phyloP scores from a whole-genome alignment of 805 yeast genomes.

The Ogataea chonburiensis region DNA sequence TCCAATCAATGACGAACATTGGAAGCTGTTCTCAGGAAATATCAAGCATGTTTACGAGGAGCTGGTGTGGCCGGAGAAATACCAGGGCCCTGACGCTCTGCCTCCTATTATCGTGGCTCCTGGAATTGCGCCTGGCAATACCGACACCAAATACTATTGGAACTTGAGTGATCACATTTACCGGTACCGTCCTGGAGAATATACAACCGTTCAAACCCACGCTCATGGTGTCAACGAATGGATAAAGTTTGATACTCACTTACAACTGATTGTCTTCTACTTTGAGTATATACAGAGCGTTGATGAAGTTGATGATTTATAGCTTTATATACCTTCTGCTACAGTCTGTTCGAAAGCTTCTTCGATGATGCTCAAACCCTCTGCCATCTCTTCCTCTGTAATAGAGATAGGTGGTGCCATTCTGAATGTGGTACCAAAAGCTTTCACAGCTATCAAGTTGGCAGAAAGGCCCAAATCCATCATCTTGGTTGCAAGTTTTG shows the following conservation, averaged over 20 bases:
- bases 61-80: slow-evolving; percentile 36
- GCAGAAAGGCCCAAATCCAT: slow-evolving; percentile 33
- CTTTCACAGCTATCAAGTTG: slow-evolving; percentile 26
- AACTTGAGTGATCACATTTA: slow-evolving; percentile 51
- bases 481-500: slow-evolving; percentile 24
- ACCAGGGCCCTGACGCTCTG: slow-evolving; percentile 9
- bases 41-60: slow-evolving; percentile 56
- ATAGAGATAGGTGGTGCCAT: slow-evolving; percentile 32
- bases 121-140: slow-evolving; percentile 54
- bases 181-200: slow-evolving; percentile 51
- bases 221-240: slow-evolving; percentile 65
- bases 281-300: slow-evolving; percentile 43
- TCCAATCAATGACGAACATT: slow-evolving; percentile 36
- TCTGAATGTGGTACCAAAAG: slow-evolving; percentile 15
- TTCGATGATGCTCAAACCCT: slow-evolving; percentile 21
- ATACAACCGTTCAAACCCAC: slow-evolving; percentile 26
- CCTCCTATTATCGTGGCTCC: slow-evolving; percentile 41
- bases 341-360: slow-evolving; percentile 16
- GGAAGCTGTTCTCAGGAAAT: slow-evolving; percentile 49
- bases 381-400: slow-evolving; percentile 22
- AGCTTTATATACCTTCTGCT: slow-evolving; percentile 3
- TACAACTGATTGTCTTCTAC: slow-evolving; percentile 53
- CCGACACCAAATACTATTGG: slow-evolving; percentile 64
- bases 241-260: slow-evolving; percentile 49
- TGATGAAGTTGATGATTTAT: slow-evolving; percentile 15